Conservation (phyloP, 768 basidiomycete species). For the Chalciporus chontae region DNA sequence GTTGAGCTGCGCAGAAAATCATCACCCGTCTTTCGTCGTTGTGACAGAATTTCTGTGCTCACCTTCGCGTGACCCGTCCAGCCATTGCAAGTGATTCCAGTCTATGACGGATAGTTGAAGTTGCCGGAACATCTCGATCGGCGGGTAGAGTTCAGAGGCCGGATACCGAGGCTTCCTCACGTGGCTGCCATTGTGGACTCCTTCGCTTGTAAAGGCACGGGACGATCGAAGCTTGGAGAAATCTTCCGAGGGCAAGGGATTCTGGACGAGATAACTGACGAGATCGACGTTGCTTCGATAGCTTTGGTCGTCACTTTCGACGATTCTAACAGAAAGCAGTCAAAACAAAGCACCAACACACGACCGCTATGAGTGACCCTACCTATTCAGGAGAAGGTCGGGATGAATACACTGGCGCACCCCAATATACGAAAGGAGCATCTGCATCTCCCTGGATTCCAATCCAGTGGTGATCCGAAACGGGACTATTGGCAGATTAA, state of each 20-base stretch:
- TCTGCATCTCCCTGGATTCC: conserved; percentile 56
- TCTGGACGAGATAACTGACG: conserved; percentile 77
- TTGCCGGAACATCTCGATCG: conserved; percentile 60
- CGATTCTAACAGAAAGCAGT: too few species aligned
- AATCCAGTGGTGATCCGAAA: conserved; percentile 51
- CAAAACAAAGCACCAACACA: too few species aligned
- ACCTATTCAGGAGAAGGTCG: conserved; percentile 84
- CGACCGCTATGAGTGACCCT: conserved; percentile 2
- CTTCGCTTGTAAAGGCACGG: conserved; percentile 67
- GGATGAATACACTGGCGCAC: conserved; percentile 89
- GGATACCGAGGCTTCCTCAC: conserved; percentile 41
- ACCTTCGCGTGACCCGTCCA: conserved; percentile 80
- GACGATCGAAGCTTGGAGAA: conserved; percentile 51
- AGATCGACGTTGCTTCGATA: conserved; percentile 76
- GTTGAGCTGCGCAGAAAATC: conserved; percentile 53
- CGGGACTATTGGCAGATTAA: conserved; percentile 58
- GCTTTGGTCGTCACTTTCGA: conserved; percentile 41
- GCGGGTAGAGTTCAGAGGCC: conserved; percentile 81
- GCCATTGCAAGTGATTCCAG: conserved; percentile 82
- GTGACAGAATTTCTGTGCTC: conserved; percentile 6
- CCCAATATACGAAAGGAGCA: conserved; percentile 62
- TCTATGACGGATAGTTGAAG: conserved; percentile 78
- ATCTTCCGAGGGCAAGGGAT: conserved; percentile 53
- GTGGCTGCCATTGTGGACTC: conserved; percentile 13
- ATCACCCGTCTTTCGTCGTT: background rate